Conservation (phyloP, 768 basidiomycete species). For the Russula ochroleuca region DNA sequence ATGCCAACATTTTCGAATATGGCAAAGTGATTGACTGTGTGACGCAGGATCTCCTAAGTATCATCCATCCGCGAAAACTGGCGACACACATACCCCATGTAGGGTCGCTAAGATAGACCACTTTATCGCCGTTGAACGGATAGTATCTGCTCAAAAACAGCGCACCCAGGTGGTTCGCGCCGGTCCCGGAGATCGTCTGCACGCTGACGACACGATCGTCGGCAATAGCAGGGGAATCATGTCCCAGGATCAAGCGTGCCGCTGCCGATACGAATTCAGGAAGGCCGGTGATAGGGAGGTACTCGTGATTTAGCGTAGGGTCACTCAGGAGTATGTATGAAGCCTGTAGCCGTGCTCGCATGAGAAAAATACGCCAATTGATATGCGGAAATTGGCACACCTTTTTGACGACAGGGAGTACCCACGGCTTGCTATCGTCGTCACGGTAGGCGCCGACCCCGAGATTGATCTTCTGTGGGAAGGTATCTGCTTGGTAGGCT, state of each 20-base stretch:
- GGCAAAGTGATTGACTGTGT: slow-evolving; percentile 82
- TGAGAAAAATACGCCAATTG: background rate
- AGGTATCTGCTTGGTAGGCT: slow-evolving; percentile 77
- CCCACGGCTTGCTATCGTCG: slow-evolving; percentile 83
- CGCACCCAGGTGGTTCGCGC: slow-evolving; percentile 90
- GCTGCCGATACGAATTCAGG: slow-evolving; percentile 78
- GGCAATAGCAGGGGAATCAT: slow-evolving; percentile 62
- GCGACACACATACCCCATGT: slow-evolving; percentile 74
- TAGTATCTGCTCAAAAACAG: slow-evolving; percentile 85
- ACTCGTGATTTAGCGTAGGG: slow-evolving; percentile 81
- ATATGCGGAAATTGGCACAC: slow-evolving; percentile 44
- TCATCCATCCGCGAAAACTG: background rate
- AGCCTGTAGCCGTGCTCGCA: slow-evolving; percentile 47
- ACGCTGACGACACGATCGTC: slow-evolving; percentile 72
- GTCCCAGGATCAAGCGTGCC: slow-evolving; percentile 75
- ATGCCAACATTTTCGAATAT: slow-evolving; percentile 91
- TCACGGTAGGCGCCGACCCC: slow-evolving; percentile 94
- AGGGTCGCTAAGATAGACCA: slow-evolving; percentile 83
- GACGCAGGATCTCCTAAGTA: background rate
- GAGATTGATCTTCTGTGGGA: slow-evolving; percentile 79
- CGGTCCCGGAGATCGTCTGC: slow-evolving; percentile 95
- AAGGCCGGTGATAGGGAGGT: slow-evolving; percentile 86
- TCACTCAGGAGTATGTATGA: slow-evolving; percentile 65
- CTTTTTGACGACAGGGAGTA: slow-evolving; percentile 88
- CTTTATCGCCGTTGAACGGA: slow-evolving; percentile 58